A percentile compares a stretch with the other conserved stretches of the same genome.
Evolutionary conservation across 1,284 basidiomycete species (phyloP).

Genomic region (Vanrija sp.): DNA sequence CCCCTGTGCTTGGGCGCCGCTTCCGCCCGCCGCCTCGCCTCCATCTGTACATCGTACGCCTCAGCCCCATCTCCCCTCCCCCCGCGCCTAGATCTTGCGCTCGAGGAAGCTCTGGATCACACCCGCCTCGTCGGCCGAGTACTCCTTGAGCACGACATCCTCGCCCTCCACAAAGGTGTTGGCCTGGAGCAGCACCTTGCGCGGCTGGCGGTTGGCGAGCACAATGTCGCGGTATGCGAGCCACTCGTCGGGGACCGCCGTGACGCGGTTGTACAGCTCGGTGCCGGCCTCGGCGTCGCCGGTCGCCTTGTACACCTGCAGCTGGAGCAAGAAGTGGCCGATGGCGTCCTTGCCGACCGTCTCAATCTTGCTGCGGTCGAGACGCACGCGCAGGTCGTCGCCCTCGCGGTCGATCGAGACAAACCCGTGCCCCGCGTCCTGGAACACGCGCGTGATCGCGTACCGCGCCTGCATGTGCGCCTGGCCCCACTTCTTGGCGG

Average conservation of each 20-base stretch:
- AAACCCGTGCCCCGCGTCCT: slow-evolving; percentile 12
- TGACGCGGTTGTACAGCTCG: slow-evolving; percentile 11
- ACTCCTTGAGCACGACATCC: slow-evolving; percentile 15
- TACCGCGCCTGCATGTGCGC: slow-evolving; percentile 70
- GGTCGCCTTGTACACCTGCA: slow-evolving; percentile 19
- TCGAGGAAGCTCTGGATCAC: slow-evolving; percentile 17
- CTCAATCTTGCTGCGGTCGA: slow-evolving; percentile 13
- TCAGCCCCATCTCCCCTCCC: no score
- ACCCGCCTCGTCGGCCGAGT: slow-evolving; percentile 10
- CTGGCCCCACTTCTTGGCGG: slow-evolving; percentile 74
- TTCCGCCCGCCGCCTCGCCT: no score
- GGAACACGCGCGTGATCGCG: slow-evolving; percentile 14
- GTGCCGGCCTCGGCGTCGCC: slow-evolving; percentile 11
- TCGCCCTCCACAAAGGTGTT: slow-evolving; percentile 14
- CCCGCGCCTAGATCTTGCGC: slow-evolving; percentile 7
- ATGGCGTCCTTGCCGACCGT: slow-evolving; percentile 12
- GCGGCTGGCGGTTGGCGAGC: slow-evolving; percentile 12
- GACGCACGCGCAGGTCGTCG: slow-evolving; percentile 11
- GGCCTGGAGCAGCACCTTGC: slow-evolving; percentile 20
- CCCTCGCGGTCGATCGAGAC: slow-evolving; percentile 9
- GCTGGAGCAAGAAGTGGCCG: slow-evolving; percentile 15
- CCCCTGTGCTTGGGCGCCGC: no score
- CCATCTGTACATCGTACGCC: no score
- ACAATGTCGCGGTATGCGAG: slow-evolving; percentile 14
- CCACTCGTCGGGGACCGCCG: slow-evolving; percentile 12